Evolutionary conservation across 164 flowering plant genomes (phyloP).

Genomic region (Sedum album): DNA sequence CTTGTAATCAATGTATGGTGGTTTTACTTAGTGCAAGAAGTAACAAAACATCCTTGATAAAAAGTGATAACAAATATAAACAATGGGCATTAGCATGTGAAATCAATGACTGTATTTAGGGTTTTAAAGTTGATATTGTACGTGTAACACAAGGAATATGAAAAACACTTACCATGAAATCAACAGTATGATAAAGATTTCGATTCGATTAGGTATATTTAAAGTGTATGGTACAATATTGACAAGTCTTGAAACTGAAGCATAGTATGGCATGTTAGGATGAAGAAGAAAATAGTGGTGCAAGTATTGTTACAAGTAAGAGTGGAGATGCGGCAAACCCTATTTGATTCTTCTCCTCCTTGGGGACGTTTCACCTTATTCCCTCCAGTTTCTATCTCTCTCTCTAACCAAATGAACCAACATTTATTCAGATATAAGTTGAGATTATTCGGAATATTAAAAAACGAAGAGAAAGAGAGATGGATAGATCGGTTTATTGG

Average conservation of each 20-base stretch:
- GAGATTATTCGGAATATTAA: not conserved
- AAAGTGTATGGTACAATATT: not conserved
- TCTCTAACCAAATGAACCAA: not conserved
- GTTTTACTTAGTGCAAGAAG: too few relatives aligned
- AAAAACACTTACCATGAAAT: too few relatives aligned
- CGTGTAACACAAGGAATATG: too few relatives aligned
- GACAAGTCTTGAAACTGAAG: conserved; percentile 1
- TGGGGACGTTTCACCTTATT: conserved; percentile 33
- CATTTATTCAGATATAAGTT: not conserved
- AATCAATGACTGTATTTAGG: too few relatives aligned
- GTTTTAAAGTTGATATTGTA: too few relatives aligned
- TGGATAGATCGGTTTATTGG: not conserved
- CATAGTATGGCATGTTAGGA: not conserved
- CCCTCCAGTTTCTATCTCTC: not conserved
- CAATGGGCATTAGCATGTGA: too few relatives aligned
- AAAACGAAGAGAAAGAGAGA: conserved; percentile 11
- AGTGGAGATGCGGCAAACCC: conserved; percentile 55
- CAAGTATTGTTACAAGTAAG: conserved; percentile 18
- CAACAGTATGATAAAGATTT: not conserved
- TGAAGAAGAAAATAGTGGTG: conserved; percentile 10
- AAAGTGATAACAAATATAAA: too few relatives aligned
- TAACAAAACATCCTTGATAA: too few relatives aligned
- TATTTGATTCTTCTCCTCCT: conserved; percentile 20
- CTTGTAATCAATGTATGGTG: too few relatives aligned
- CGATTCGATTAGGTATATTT: not conserved